Base-by-base conservation (phyloP, 441 rosid species). In the Viola pubescens region DNA sequence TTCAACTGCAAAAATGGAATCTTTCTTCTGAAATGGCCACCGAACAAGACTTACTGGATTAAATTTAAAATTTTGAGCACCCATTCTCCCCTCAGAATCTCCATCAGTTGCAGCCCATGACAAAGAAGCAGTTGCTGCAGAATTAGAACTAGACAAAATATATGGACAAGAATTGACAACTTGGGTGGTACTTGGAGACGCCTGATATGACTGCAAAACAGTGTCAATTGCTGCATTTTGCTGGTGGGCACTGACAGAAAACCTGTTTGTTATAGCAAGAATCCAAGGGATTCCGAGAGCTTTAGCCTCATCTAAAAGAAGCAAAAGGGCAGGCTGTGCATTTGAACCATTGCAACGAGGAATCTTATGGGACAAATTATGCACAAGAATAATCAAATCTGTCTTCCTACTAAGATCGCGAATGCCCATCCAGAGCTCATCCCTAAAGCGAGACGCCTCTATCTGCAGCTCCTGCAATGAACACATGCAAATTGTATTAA, bases 161-260 rank as follows among this genome's bases (percentile, higher is more conserved):
- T 92, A 89, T 7, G 98, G 96, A 68, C 94, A 87, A 66, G 97
- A 89, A 78, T 92, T 92, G 63, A 89, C 74, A 44, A 87, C 79
- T 65, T 75, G 88, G 1, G 90, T 76, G 40, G 77, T 68, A 77
- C 72, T 79, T 48, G 81, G 84, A 39, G 87, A 78, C 26, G 91
- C 87, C 77, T 82, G 91, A 67, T 92, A 89, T 40, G 89, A 86
- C 63, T 84, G 84, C 59, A 92, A 64, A 63, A 84, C 89, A 65
- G 92, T 80, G 73, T 86, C 85, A 12, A 87, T 83, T 26, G 86
- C 83, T 54, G 81, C 76, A 56, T 78, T 83, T 75, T 87, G 98
- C 79, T 87, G 97, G 80, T 92, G 97, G 2, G 96, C 98, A 70
- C 97, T 92, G 52, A 92, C 98, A 63, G 98, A 92, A 75, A 92